phyloP scores from a whole-genome alignment of 768 basidiomycete genomes.

The Naganishia randhawae region DNA sequence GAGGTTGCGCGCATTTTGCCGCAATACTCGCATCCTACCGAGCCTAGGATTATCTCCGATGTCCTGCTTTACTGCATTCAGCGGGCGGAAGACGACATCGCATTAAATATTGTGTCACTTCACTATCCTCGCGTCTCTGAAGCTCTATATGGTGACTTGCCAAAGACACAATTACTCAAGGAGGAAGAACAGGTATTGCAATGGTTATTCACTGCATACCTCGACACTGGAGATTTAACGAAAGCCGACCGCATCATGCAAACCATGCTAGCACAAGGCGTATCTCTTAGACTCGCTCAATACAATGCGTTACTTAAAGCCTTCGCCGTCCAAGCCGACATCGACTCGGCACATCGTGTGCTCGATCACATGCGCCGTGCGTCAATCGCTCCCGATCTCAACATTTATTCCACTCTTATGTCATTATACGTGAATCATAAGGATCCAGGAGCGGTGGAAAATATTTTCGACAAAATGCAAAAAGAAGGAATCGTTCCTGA shows the following conservation, averaged over 20 bases:
- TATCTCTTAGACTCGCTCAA: background rate
- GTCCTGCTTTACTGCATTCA: background rate
- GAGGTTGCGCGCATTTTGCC: background rate
- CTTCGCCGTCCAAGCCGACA: background rate
- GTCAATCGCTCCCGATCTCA: background rate
- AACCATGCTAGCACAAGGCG: background rate
- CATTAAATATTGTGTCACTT: background rate
- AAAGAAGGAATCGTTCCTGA: slow-evolving; percentile 36
- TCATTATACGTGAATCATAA: slow-evolving; percentile 15
- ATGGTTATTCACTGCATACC: background rate
- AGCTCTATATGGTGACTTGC: background rate
- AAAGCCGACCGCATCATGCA: slow-evolving; percentile 3
- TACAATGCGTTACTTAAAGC: slow-evolving; percentile 9
- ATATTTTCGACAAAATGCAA: slow-evolving; percentile 22
- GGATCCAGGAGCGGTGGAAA: background rate
- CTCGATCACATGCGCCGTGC: slow-evolving; percentile 1
- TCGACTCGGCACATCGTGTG: background rate
- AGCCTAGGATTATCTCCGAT: background rate
- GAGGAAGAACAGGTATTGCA: background rate
- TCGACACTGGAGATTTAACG: background rate
- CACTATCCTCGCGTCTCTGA: background rate
- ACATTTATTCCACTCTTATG: slow-evolving; percentile 7
- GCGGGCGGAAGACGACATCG: background rate
- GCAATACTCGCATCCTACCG: background rate
- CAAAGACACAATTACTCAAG: background rate